Base-by-base conservation (phyloP, 176 grass and related monocot genomes). In the Luzula sylvatica region DNA sequence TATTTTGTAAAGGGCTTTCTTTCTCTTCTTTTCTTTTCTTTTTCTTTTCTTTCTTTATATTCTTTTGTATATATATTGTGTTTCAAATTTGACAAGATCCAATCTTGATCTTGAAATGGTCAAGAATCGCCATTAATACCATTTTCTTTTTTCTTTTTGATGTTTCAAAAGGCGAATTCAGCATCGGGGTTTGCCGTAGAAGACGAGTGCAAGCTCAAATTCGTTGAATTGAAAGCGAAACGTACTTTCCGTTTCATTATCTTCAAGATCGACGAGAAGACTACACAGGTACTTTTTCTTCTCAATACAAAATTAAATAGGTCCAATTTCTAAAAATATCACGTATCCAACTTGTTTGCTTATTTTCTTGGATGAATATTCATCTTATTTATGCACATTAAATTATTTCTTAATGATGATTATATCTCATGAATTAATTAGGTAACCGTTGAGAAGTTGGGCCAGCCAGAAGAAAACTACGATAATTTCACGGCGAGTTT, bases 171-270 rank as follows among this genome's bases (percentile, higher is more conserved):
- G 83, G 83, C 78, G 17, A 87, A 87, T 58, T 78, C 83, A 3
- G 65, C 78, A 15, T 82, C 83, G 15, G 83, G 83, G 13, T 62
- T 87, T 3, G 78, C 73, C 24, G 78, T 87, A 65, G 26, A 67
- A 25, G 78, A 87, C 58, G 83, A 74, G 65, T 87, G 83, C 69
- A 82, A 87, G 74, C 52, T 82, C 42, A 87, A 82, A 75, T 87
- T 87, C 48, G 9, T 20, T 25, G 78, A 87, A 18, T 59, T 87
- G 3, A 87, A 87, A 58, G 46, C 83, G 50, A 65, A 71, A 22
- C 30, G 83, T 35, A 67, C 64, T 48, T 82, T 82, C 69, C 49
- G 83, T 53, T 87, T 82, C 73, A 87, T 87, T 57, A 71, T 87
- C 26, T 87, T 87, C 74, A 87, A 56, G 65, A 87, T 87, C 42